phyloP scores from a whole-genome alignment of 768 basidiomycete species.

The Tulasnella sp. region DNA sequence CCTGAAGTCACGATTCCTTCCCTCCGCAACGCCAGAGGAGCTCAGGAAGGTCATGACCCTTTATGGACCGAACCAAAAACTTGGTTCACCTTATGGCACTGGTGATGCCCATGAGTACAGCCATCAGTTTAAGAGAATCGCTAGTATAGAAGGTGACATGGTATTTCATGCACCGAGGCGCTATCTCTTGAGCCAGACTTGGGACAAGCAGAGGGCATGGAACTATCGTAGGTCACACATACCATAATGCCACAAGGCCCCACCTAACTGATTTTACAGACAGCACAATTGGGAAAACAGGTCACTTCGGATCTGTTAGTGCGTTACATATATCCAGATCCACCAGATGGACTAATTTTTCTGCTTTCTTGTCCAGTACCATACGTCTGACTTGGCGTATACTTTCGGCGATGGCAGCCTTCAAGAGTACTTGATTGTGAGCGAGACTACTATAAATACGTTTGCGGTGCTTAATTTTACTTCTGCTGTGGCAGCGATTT shows the following conservation, averaged over 20 bases:
- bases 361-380: not conserved
- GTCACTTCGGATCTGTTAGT: not conserved
- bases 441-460: not conserved
- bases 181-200: not conserved
- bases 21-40: not conserved
- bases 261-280: too few relatives aligned
- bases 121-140: not conserved
- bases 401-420: not conserved
- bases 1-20: not conserved
- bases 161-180: not conserved
- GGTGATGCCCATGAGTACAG: not conserved
- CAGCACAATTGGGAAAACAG: not conserved
- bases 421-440: not conserved
- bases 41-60: not conserved
- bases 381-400: not conserved
- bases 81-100: not conserved
- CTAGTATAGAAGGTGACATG: not conserved
- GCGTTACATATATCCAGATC: not conserved
- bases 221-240: not conserved
- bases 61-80: not conserved
- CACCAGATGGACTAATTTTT: not conserved
- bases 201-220: not conserved
- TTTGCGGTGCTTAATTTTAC: not conserved
- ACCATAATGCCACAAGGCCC: too few relatives aligned
- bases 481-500: not conserved